Conservation (phyloP, 164 flowering plant genomes). For the Liquidambar formosana region DNA sequence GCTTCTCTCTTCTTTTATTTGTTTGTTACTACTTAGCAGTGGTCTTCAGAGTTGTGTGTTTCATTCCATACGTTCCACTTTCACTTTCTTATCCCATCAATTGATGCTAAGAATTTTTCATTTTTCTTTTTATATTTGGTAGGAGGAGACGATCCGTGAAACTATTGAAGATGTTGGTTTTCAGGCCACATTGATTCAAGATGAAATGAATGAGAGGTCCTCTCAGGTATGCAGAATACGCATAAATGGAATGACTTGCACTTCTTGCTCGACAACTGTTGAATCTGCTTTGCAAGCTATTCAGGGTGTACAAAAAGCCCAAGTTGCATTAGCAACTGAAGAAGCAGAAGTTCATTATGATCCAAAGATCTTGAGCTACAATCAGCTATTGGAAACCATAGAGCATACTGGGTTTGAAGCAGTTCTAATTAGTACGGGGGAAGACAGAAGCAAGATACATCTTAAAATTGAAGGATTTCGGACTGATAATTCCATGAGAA, state of each 20-base stretch:
- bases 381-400: constrained; percentile 47
- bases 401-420: constrained; percentile 78
- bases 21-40: too few relatives aligned
- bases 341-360: constrained; percentile 73
- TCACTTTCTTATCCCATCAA: background rate
- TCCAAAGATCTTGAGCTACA: constrained; percentile 44
- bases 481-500: constrained; percentile 37
- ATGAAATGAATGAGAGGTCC: constrained; percentile 35
- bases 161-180: constrained; percentile 83
- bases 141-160: constrained; percentile 77
- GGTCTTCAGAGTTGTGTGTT: too few relatives aligned
- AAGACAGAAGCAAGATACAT: constrained; percentile 55
- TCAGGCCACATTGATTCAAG: constrained; percentile 51
- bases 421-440: constrained; percentile 62
- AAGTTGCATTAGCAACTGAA: constrained; percentile 80
- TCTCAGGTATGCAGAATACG: constrained; percentile 55
- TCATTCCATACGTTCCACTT: too few relatives aligned
- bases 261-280: constrained; percentile 69
- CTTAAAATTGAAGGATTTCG: constrained; percentile 62
- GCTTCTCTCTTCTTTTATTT: too few relatives aligned
- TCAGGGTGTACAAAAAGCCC: constrained; percentile 65
- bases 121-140: background rate
- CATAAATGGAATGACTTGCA: constrained; percentile 84
- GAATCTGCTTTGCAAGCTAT: constrained; percentile 53
- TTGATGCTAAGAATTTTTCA: background rate